Conservation (phyloP, 192 early-diverging fungal genomes). For the Linnemannia zychae region DNA sequence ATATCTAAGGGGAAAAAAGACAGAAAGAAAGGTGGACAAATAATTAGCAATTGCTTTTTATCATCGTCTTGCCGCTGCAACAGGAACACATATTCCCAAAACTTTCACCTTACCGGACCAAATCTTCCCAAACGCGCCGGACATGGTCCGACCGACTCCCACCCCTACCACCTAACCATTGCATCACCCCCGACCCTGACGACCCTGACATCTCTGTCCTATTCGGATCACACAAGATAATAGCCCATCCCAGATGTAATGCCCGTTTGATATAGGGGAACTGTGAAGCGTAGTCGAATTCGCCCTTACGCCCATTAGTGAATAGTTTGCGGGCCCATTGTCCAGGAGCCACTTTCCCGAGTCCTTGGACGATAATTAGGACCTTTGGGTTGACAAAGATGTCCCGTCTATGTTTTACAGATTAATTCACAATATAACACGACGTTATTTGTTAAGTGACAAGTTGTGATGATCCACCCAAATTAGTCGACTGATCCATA, state of each 20-base stretch:
- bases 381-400: constrained; percentile 21
- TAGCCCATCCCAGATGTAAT: constrained; percentile 14
- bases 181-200: neutral
- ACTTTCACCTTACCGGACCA: constrained; percentile 15
- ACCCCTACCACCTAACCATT: neutral
- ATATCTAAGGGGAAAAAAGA: neutral
- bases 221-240: constrained; percentile 47
- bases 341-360: constrained; percentile 45
- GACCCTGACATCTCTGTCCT: neutral
- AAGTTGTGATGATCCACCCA: no score
- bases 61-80: neutral
- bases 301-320: constrained; percentile 33
- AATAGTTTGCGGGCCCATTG: constrained; percentile 52
- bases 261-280: constrained; percentile 40
- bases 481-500: neutral
- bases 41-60: neutral
- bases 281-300: constrained; percentile 33
- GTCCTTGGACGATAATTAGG: constrained; percentile 33
- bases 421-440: no score
- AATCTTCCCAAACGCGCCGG: constrained; percentile 40
- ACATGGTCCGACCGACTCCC: constrained; percentile 30
- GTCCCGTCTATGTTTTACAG: constrained; percentile 24
- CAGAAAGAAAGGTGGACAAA: neutral
- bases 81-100: neutral
- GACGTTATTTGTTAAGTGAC: no score